Evolutionary conservation across 208 protist genomes (phyloP), one percentile per base, ranked within the genome.

Genomic region (Strigomonas culicis): DNA sequence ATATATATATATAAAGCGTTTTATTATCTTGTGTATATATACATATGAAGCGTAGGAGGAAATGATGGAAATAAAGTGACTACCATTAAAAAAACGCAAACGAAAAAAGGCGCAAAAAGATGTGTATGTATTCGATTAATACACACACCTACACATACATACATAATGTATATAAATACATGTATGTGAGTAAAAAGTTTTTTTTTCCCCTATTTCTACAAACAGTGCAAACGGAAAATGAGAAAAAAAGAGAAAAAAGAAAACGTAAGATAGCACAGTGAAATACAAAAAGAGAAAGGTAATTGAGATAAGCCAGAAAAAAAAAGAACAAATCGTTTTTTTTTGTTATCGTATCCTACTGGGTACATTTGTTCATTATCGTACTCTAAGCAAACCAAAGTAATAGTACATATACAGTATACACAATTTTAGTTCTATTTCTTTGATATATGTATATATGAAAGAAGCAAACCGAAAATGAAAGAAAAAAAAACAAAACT

Each of bases 221-320:
- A 10, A 39, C n/a, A 66, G 41, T 4, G 25, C 27, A 46, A 60
- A 52, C 10, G 62, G 47, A 32, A 52, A 32, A 63, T 27, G 22
- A 60, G 43, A 47, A 72, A 50, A 60, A 60, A 56, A 34, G 28
- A 22, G n/a, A 46, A 56, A 41, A 62, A 62, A 55, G n/a, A 62
- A 58, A 52, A 53, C 13, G 24, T 13, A 30, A 66, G 25, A 50
- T 8, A 31, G 17, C 7, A 34, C 7, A 2, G 22, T 15, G 56
- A 56, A 61, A 59, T 46, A 69, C 8, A 52, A 61, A 69, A n/a
- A 53, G 57, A n/a, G 24, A 63, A 49, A 24, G 34, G 10, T 30
- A 60, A 27, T n/a, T 19, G 41, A 30, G 22, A 58, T 13, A 44
- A 56, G 21, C 15, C n/a, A 13, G 60, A 47, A 25, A 59, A 24